Percentiles rank a stretch among this genome's conserved stretches.
Evolutionary conservation across 192 early-diverging fungal species (phyloP).

Genomic region (Pilaira anomala): DNA sequence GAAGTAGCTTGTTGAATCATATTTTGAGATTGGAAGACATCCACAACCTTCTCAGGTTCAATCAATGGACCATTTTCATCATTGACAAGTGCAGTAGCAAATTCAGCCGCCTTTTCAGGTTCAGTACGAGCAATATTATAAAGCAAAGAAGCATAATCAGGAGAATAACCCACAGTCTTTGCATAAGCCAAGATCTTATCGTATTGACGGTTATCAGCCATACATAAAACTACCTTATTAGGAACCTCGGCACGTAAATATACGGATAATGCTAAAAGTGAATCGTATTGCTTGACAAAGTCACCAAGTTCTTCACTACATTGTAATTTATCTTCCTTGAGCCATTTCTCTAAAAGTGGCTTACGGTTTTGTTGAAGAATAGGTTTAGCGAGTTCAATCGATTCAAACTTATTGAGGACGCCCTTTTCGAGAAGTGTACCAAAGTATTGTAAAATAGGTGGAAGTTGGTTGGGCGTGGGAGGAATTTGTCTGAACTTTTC

Average conservation of each 20-base stretch:
- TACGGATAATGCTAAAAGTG: constrained; percentile 88
- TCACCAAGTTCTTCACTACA: constrained; percentile 99
- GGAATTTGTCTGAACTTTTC: constrained; percentile 88
- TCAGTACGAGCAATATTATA: constrained; percentile 88
- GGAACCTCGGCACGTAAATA: constrained; percentile 94
- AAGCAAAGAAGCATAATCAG: constrained; percentile 88
- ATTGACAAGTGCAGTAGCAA: constrained; percentile 84
- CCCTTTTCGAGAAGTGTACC: constrained; percentile 92
- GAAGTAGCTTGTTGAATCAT: constrained; percentile 96
- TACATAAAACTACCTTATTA: constrained; percentile 92
- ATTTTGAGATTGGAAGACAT: constrained; percentile 89
- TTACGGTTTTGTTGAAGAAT: constrained; percentile 89
- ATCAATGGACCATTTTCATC: constrained; percentile 81
- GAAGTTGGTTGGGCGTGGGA: constrained; percentile 71
- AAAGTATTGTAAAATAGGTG: constrained; percentile 98
- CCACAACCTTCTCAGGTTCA: constrained; percentile 81
- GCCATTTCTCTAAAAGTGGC: constrained; percentile 94
- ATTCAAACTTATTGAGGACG: constrained; percentile 92
- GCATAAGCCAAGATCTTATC: constrained; percentile 96
- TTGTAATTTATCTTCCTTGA: constrained; percentile 98
- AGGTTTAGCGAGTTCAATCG: constrained; percentile 88
- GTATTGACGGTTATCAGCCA: constrained; percentile 94
- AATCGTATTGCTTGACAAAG: constrained; percentile 89
- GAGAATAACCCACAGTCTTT: constrained; percentile 88
- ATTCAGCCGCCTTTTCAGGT: constrained; percentile 91